Evolutionary conservation across 257 asterid species (phyloP).

Genomic region (Solanum corneliomulleri): DNA sequence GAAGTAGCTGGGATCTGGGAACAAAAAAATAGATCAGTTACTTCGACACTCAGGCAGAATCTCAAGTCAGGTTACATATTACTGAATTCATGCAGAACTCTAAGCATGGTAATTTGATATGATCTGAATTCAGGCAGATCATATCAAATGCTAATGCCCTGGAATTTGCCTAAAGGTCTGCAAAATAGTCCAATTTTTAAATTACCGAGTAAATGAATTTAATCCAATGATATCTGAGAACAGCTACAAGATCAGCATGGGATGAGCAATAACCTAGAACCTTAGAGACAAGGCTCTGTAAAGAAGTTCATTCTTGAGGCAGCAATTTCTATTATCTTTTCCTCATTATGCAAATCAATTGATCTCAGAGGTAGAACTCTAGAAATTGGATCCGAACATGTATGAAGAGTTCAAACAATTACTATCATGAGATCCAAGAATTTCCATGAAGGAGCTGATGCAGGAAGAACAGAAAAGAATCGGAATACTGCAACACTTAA

Average conservation of each 20-base stretch:
- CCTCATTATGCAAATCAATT: neutral
- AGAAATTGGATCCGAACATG: neutral
- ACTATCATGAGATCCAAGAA: neutral
- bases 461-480: neutral
- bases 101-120: neutral
- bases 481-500: neutral
- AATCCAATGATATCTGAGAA: neutral
- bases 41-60: neutral
- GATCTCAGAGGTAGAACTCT: neutral
- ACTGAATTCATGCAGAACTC: neutral
- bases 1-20: neutral
- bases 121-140: too few species aligned
- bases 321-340: neutral
- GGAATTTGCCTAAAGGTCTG: neutral
- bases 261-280: neutral
- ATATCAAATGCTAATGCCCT: neutral
- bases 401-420: neutral
- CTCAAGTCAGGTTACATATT: neutral
- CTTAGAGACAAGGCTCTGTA: neutral
- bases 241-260: neutral
- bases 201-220: neutral
- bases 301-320: neutral
- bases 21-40: neutral
- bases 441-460: neutral
- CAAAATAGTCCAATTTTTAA: neutral